phyloP scores from a whole-genome alignment of 306 rosid species.

The Dalbergia cochinchinensis region DNA sequence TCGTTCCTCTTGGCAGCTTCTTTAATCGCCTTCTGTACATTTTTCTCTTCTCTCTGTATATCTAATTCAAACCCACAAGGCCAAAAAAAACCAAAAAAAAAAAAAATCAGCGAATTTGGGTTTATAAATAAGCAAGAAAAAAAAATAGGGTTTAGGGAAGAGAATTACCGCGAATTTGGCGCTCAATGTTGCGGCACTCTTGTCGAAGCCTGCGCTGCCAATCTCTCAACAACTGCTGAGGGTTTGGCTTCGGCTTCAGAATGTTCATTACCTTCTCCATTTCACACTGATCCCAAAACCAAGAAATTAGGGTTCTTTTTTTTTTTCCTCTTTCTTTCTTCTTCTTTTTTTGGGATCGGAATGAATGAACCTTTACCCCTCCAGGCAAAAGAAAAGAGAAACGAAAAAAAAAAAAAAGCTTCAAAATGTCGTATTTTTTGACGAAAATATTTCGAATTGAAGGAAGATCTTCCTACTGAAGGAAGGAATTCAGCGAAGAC shows the following conservation, averaged over 20 bases:
- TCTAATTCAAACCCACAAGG: constrained; percentile 56
- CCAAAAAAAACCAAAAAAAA: background rate
- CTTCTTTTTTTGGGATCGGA: constrained; percentile 19
- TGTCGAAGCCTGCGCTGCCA: constrained; percentile 96
- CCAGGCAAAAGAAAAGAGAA: background rate
- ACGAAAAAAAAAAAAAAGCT: background rate
- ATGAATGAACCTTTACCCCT: constrained; percentile 1
- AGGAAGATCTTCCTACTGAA: constrained; percentile 6
- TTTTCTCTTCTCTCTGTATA: constrained; percentile 88
- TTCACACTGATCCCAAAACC: constrained; percentile 35
- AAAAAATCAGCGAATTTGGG: background rate
- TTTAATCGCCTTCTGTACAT: constrained; percentile 85
- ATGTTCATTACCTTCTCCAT: constrained; percentile 85
- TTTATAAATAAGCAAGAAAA: background rate
- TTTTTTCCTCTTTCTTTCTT: background rate
- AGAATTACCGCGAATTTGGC: constrained; percentile 84
- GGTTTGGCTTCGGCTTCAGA: constrained; percentile 75
- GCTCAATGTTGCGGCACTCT: constrained; percentile 90
- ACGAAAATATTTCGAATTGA: background rate
- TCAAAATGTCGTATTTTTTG: constrained; percentile 10
- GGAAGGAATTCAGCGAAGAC: constrained; percentile 3
- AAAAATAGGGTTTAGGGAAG: constrained; percentile 24
- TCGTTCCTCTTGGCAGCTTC: constrained; percentile 98
- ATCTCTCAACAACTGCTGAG: constrained; percentile 76
- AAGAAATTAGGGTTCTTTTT: background rate